These are phyloP conservation scores for Ustilago tritici DNA, from an alignment of 1,284 basidiomycete genomes.

Conservation along the genomic window DNA sequence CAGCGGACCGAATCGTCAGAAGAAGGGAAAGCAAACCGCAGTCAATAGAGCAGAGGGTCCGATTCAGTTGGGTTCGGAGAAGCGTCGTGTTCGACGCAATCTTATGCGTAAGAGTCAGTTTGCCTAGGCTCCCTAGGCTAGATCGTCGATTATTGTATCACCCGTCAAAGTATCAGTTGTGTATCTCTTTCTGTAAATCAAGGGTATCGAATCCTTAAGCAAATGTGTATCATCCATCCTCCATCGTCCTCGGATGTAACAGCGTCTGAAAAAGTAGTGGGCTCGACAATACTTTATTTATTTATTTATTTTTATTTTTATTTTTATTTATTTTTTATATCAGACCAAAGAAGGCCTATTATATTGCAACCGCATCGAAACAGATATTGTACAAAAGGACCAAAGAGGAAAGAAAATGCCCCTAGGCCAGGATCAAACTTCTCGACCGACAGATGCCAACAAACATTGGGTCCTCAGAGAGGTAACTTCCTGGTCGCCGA, in stretches of 20 bases:
- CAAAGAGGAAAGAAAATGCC: not conserved
- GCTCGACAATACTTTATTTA: no score
- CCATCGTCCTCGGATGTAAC: no score
- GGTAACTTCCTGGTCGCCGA: no score
- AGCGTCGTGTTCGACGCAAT: slow-evolving; percentile 82
- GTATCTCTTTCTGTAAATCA: no score
- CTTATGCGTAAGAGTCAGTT: slow-evolving; percentile 76
- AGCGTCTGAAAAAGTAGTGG: no score
- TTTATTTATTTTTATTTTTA: no score
- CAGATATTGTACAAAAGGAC: not conserved
- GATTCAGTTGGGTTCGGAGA: slow-evolving; percentile 75
- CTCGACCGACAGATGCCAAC: no score
- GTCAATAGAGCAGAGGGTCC: slow-evolving; percentile 2
- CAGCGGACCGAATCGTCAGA: slow-evolving; percentile 20
- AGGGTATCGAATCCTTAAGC: no score
- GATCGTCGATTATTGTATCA: not conserved
- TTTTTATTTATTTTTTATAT: slow-evolving; percentile 13
- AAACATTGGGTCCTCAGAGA: no score
- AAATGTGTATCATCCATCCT: no score
- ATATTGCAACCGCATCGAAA: not conserved
- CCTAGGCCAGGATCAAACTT: no score
- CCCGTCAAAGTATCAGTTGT: not conserved
- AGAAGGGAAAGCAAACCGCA: slow-evolving; percentile 12
- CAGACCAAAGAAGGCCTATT: slow-evolving; percentile 14
- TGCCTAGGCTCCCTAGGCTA: slow-evolving; percentile 9